A percentile compares a stretch with the other conserved stretches of the same genome.
Conservation (phyloP, 129 eudicot species). For the Mikania micrantha region DNA sequence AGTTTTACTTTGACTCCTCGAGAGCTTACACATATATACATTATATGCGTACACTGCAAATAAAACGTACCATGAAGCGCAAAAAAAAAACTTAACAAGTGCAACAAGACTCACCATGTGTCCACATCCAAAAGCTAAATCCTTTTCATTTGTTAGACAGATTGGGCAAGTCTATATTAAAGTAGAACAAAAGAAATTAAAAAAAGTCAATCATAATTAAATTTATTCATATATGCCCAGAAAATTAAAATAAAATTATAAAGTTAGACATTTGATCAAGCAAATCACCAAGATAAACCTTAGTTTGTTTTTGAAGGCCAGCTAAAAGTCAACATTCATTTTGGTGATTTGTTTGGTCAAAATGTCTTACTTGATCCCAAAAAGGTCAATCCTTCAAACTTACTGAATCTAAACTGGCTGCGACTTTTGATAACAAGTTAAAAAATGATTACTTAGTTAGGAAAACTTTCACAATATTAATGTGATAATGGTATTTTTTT, state of each 20-base stretch:
- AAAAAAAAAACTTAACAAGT: neutral
- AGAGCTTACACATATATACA: too few relatives aligned
- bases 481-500: neutral
- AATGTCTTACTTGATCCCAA: too few relatives aligned
- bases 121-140: conserved; percentile 74
- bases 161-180: conserved; percentile 57
- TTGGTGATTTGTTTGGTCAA: too few relatives aligned
- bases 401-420: neutral
- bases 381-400: too few relatives aligned
- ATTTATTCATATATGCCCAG: neutral
- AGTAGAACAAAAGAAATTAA: neutral
- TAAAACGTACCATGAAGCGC: too few relatives aligned
- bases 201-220: conserved; percentile 3
- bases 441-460: neutral
- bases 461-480: neutral
- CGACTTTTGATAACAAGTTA: neutral
- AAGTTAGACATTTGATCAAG: too few relatives aligned
- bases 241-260: too few relatives aligned
- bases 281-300: too few relatives aligned
- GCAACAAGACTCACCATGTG: conserved; percentile 53
- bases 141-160: conserved; percentile 62
- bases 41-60: too few relatives aligned
- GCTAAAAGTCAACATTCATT: too few relatives aligned
- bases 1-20: too few relatives aligned
- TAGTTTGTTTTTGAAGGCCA: too few relatives aligned